Evolutionary conservation across 2,329 filamentous ascomycete species (phyloP).

Genomic region (Aspergillus thermomutatus): DNA sequence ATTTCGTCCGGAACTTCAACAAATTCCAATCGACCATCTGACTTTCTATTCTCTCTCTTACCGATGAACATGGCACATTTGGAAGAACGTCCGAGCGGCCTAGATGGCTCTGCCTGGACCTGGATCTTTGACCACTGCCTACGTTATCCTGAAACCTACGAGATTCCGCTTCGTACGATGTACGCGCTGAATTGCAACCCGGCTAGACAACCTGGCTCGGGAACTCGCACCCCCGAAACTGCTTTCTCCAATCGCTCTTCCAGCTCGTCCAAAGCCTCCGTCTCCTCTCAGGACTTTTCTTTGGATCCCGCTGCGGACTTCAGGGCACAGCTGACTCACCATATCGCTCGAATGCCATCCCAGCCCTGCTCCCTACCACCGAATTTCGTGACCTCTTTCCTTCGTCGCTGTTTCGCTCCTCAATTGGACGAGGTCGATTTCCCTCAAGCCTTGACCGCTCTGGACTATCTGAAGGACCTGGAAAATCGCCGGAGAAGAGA

Average conservation of each 20-base stretch:
- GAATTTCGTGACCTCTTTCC: constrained; percentile 60
- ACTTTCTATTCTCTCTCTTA: neutral
- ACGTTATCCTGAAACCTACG: constrained; percentile 60
- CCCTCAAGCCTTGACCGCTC: constrained; percentile 60
- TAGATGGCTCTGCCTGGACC: constrained; percentile 43
- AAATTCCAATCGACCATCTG: neutral
- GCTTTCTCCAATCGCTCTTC: constrained; percentile 35
- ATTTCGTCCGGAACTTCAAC: neutral
- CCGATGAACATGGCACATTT: constrained; percentile 13
- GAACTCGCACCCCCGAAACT: constrained; percentile 29
- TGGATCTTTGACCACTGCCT: constrained; percentile 60
- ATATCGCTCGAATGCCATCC: constrained; percentile 56
- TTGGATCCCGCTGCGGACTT: constrained; percentile 41
- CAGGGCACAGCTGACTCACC: constrained; percentile 42
- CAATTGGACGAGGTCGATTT: constrained; percentile 61
- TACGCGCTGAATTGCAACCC: constrained; percentile 63
- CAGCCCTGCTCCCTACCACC: constrained; percentile 62
- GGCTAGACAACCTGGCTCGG: constrained; percentile 34
- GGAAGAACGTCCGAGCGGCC: constrained; percentile 19
- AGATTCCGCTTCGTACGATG: constrained; percentile 65
- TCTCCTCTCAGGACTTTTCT: constrained; percentile 16
- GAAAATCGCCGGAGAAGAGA: constrained; percentile 60
- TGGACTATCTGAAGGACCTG: constrained; percentile 65
- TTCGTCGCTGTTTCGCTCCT: constrained; percentile 56
- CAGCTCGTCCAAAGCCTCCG: constrained; percentile 25